These are phyloP conservation scores for Ascomycota sp. DNA, from an alignment of 2,329 filamentous ascomycete species.

Conservation along the genomic window DNA sequence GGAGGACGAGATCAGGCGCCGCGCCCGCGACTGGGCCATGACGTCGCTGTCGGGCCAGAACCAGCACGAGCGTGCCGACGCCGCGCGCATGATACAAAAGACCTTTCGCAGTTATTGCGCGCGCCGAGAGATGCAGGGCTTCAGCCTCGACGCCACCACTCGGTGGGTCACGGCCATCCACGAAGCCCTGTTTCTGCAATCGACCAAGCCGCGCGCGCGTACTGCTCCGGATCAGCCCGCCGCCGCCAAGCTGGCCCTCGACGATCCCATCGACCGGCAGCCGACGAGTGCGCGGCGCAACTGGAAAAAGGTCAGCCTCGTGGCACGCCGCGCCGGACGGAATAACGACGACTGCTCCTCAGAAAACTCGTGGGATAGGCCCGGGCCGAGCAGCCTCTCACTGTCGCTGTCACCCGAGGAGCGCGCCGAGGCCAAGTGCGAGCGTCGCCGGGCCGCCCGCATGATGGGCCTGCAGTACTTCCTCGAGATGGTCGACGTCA, in stretches of 20 bases:
- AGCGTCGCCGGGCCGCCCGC: constrained; percentile 45
- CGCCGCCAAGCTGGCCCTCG: constrained; percentile 2
- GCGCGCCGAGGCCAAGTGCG: constrained; percentile 18
- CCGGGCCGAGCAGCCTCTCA: too few species aligned
- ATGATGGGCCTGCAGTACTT: constrained; percentile 79
- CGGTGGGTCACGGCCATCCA: constrained; percentile 49
- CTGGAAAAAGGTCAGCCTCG: constrained; percentile 55
- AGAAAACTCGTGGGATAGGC: constrained; percentile 22
- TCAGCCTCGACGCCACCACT: constrained; percentile 46
- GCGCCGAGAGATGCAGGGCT: constrained; percentile 48
- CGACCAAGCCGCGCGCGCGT: constrained; percentile 22
- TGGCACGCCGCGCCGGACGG: constrained; percentile 51
- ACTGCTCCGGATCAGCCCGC: constrained; percentile 3
- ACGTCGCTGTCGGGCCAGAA: background rate
- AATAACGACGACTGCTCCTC: constrained; percentile 34
- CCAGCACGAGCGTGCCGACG: constrained; percentile 14
- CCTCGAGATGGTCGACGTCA: constrained; percentile 63
- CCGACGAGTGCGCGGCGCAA: constrained; percentile 34
- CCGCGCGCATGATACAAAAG: constrained; percentile 41
- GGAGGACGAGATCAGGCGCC: constrained; percentile 22
- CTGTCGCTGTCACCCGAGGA: constrained; percentile 13
- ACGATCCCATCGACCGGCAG: constrained; percentile 4
- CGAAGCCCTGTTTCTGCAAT: constrained; percentile 33
- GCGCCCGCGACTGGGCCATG: constrained; percentile 14
- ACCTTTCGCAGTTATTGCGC: constrained; percentile 61